These are phyloP conservation scores for Thymus quinquecostatus DNA, from an alignment of 257 asterid species.

Conservation along the genomic window DNA sequence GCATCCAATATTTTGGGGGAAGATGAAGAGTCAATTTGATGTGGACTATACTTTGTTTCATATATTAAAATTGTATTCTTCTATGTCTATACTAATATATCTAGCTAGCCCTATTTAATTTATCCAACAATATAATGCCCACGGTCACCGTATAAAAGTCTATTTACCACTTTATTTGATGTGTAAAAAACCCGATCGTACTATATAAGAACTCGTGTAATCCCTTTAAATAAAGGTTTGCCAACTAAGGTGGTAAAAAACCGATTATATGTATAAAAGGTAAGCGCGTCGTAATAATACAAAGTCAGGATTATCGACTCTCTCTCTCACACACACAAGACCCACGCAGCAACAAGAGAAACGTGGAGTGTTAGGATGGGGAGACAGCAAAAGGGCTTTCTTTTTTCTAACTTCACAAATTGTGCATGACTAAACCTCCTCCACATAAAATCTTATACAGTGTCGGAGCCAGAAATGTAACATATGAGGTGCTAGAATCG, in stretches of 20 bases:
- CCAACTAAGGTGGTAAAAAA: no score
- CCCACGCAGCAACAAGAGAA: neutral
- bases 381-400: neutral
- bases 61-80: neutral
- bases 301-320: neutral
- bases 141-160: no score
- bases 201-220: no score
- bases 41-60: slow-evolving; percentile 25
- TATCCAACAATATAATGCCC: neutral
- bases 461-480: no score
- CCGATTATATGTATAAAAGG: no score
- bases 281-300: neutral
- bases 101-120: neutral
- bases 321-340: neutral
- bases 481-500: no score
- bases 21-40: slow-evolving; percentile 16
- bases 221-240: no score
- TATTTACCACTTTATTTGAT: no score
- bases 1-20: slow-evolving; percentile 40
- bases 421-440: slow-evolving; percentile 33
- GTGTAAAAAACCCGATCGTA: no score
- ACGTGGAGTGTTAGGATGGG: slow-evolving; percentile 32
- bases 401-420: slow-evolving; percentile 24
- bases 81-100: neutral
- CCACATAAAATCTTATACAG: neutral